Percentiles rank a stretch among this genome's conserved stretches.
Evolutionary conservation across 1,284 basidiomycete species (phyloP).

Genomic region (Nidula niveotomentosa): DNA sequence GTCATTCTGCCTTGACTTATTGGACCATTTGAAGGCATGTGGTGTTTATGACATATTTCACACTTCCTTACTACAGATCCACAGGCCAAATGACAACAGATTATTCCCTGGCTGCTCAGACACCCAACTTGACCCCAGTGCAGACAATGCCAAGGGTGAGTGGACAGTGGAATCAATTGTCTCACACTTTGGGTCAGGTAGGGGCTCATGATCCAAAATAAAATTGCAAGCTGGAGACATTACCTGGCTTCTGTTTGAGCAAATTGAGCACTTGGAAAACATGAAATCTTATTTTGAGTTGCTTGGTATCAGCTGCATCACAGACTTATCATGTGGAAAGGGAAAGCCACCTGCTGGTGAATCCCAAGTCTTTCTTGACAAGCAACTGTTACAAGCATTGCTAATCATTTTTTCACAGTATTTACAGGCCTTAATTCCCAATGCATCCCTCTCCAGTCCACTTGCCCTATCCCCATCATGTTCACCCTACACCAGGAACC

Average conservation of each 20-base stretch:
- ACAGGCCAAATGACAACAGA: conserved; percentile 24
- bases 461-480: too few relatives aligned
- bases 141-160: conserved; percentile 14
- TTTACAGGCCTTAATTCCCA: too few relatives aligned
- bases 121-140: conserved; percentile 8
- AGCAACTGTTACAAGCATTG: too few relatives aligned
- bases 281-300: conserved; percentile 17
- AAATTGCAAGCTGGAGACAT: conserved; percentile 30
- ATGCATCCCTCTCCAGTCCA: too few relatives aligned
- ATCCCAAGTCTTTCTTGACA: too few relatives aligned
- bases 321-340: too few relatives aligned
- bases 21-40: too few relatives aligned
- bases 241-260: conserved; percentile 25
- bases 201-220: conserved; percentile 22
- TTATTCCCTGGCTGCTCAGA: conserved; percentile 22
- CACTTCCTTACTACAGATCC: conserved; percentile 18
- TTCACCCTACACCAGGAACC: too few relatives aligned
- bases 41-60: too few relatives aligned
- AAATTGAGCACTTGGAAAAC: conserved; percentile 19
- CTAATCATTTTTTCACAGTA: too few relatives aligned
- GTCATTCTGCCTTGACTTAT: conserved; percentile 13
- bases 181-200: conserved; percentile 23
- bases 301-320: too few relatives aligned
- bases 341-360: too few relatives aligned
- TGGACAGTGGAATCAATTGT: conserved; percentile 30